Base-by-base conservation (phyloP, 2,329 filamentous ascomycete genomes). In the Penicillium sp. region DNA sequence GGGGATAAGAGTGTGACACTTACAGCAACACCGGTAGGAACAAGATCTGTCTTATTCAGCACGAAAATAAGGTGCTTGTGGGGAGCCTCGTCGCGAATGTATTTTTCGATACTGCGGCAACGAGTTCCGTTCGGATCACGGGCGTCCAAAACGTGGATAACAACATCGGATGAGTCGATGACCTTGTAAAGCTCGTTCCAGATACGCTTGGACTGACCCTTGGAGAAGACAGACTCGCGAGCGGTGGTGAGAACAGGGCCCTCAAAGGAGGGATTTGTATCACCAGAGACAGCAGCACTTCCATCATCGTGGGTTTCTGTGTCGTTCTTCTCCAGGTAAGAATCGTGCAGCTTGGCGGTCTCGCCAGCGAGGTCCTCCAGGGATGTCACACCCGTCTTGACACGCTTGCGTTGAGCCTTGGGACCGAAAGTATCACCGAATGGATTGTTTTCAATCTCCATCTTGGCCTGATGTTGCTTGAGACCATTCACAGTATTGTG, bases 181-280 rank as follows among this genome's bases (percentile, higher is more conserved):
- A 94, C 91, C 75, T 95, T 95, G 80, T 94, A 88, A 41, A 97
- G 77, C 71, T 99, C 93, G 75, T 97, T 97, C 92, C 90, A 96
- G 63, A 96, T 96, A 61, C 94, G 83, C 75, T 96, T 96, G 67
- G 87, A 93, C 72, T 96, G 92, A 16, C 94, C 94, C 76, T 97
- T 97, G 63, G 83, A 87, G 74, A 97, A 97, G 54, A 97, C 89
- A 36, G 92, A 86, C 69, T 93, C 89, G 62, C 85, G 81, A n/a
- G 88, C 85, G 65, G 84, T 83, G 6, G 84, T 79, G 13, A 60
- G 53, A 10, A 49, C 57, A 50, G 73, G 68, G 33, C 76, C 74
- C 24, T 73, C 41, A 16, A 28, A 72, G 1, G 62, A 62, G 34
- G 77, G 73, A 52, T 70, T 67, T 6, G 79, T 77, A 54, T 77